Conservation (phyloP, 768 basidiomycete genomes). For the Steccherinum ochraceum region DNA sequence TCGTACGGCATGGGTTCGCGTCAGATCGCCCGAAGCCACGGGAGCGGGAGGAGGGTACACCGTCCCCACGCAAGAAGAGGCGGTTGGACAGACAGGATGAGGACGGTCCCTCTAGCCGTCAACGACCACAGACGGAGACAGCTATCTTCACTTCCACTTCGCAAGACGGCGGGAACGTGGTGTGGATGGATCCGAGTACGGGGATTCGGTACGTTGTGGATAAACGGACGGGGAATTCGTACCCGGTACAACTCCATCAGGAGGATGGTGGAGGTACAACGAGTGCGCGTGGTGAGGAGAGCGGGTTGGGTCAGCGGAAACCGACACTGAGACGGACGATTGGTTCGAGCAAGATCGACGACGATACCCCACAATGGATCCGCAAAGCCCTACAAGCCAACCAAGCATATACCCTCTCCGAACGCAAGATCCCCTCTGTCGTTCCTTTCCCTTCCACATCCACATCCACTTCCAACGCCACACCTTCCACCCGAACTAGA, state of each 20-base stretch:
- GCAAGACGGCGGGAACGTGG: conserved; percentile 19
- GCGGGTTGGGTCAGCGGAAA: too few species aligned
- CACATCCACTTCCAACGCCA: not conserved
- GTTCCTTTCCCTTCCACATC: conserved; percentile 2
- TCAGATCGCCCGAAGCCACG: conserved; percentile 9
- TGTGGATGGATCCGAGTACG: conserved; percentile 63
- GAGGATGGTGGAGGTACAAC: too few species aligned
- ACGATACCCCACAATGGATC: conserved; percentile 56
- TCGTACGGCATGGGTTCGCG: conserved; percentile 57
- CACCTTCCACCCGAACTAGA: not conserved
- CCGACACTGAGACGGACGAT: too few species aligned
- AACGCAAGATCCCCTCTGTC: conserved; percentile 40
- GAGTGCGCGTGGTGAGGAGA: too few species aligned
- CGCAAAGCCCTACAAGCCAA: conserved; percentile 56
- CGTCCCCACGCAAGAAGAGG: conserved; percentile 44
- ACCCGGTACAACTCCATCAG: too few species aligned
- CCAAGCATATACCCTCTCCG: conserved; percentile 42
- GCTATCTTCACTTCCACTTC: too few species aligned
- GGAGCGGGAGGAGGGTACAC: conserved; percentile 12
- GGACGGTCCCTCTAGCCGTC: not conserved
- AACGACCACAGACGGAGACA: too few species aligned
- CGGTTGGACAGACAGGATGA: not conserved
- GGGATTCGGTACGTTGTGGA: conserved; percentile 57
- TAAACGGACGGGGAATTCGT: conserved; percentile 64
- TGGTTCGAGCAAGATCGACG: too few species aligned